phyloP scores from a whole-genome alignment of 257 asterid genomes.

The Ballota nigra region DNA sequence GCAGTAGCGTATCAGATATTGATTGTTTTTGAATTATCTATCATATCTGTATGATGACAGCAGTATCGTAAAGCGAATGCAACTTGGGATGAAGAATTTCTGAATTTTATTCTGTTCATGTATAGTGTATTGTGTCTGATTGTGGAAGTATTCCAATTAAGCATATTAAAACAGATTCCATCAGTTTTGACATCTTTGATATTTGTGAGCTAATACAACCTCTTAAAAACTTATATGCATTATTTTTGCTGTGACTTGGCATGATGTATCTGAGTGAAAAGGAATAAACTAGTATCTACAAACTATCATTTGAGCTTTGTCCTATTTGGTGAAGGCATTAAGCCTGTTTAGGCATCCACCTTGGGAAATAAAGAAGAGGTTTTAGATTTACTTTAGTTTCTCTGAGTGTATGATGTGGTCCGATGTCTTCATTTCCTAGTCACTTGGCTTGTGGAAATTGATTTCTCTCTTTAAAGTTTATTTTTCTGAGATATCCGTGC shows the following conservation, averaged over 20 bases:
- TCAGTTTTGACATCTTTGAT: background rate
- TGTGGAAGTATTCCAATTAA: background rate
- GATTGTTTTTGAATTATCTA: background rate
- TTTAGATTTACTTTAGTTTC: background rate
- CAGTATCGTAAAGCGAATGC: background rate
- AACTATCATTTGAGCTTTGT: background rate
- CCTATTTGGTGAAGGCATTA: background rate
- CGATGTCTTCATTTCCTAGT: conserved; percentile 8
- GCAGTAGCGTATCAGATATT: background rate
- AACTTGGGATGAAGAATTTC: background rate
- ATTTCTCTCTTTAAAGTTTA: background rate
- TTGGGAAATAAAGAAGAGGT: background rate
- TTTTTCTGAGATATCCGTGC: background rate
- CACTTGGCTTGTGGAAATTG: conserved; percentile 6
- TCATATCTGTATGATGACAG: background rate
- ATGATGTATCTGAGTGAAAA: background rate
- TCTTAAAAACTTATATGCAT: background rate
- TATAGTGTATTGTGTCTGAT: background rate
- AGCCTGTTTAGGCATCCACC: background rate
- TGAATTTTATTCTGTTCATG: background rate
- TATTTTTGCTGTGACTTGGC: conserved; percentile 2
- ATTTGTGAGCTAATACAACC: background rate
- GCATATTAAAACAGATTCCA: background rate
- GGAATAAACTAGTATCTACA: background rate
- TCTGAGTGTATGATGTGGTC: conserved; percentile 1